Base-by-base conservation (phyloP, 192 early-diverging fungal species). In the Entophlyctis helioformis region DNA sequence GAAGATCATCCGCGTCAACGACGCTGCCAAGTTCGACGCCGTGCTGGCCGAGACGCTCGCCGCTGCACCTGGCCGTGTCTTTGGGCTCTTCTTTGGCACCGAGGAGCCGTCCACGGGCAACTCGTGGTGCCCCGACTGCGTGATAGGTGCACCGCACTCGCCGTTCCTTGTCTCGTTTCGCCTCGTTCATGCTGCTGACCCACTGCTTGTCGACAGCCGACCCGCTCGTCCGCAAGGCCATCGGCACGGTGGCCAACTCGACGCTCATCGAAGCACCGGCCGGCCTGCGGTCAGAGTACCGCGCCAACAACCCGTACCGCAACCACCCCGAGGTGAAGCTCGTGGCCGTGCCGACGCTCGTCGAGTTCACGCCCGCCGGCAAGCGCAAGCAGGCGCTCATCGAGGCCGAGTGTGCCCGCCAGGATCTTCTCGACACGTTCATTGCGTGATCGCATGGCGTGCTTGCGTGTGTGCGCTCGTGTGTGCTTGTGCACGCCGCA, bases 111-210 rank as follows among this genome's bases (percentile, higher is more conserved):
- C 42, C 19, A 67, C 64, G 5, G 48, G 59, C 21, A 42, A 67
- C 26, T 67, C 60, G 16, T 71, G 68, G 68, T 71, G 68, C 36
- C 64, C 68, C 15, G 68, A 71, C 44, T 71, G 68, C 45, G 64
- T 66, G 15, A 60, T 59, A 48, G 64, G 57, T 59, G 45, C 10
- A n/a, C n/a, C n/a, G n/a, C n/a, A n/a, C n/a, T n/a, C n/a, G n/a
- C n/a, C n/a, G n/a, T n/a, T n/a, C n/a, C n/a, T n/a, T n/a, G n/a
- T n/a, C n/a, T n/a, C n/a, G n/a, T n/a, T n/a, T n/a, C n/a, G n/a
- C n/a, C n/a, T n/a, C n/a, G n/a, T n/a, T n/a, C n/a, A n/a, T n/a
- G n/a, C n/a, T n/a, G n/a, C n/a, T n/a, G n/a, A n/a, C n/a, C n/a
- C n/a, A n/a, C n/a, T n/a, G 24, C 3, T 13, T 29, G 16, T 27